Base-by-base conservation (phyloP, 345 rosid genomes). In the Linum trigynum region DNA sequence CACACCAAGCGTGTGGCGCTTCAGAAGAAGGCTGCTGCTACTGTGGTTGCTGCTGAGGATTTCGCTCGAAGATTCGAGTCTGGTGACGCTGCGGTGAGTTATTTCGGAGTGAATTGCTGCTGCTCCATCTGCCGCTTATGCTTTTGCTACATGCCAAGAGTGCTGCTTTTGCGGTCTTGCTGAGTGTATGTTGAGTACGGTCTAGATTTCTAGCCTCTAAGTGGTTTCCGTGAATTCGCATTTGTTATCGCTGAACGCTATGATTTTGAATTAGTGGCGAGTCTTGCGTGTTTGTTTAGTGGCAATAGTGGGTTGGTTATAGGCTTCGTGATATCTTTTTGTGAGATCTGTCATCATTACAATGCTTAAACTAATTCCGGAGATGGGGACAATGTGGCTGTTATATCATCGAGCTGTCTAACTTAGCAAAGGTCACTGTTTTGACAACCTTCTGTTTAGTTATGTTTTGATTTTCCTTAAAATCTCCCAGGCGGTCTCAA, bases 41-140 rank as follows among this genome's bases (percentile, higher is more conserved):
- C 92, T 1, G 83, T 87, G 78, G 90, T 83, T 4, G 97, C 97
- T 10, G 88, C 97, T 0, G 95, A 85, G 79, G 84, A 77, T 78
- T 81, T 39, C 67, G 96, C 86, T 5, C 75, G 86, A 32, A 78
- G 79, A 41, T 82, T 86, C 12, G 88, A 78, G 89, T 84, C 87
- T 43, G 92, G 83, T 8, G 89, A 88, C 69, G 11, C 74, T 62
- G 71, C 62, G 76, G 98, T 90, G 58, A 62, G 82, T 43, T 7
- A 5, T 43, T 43, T 4, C 50, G 50, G 50, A 4, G 55, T 69
- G 63, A 56, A 42, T 66, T 38, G 11, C 32, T 23, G 32, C 32
- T 23, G 32, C 32, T 23, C 32, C 32, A 23, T 23, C 32, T 23
- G 32, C 32, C 32, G 32, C 32, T 23, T 23, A 23, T 23, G 32